Conservation (phyloP, 768 basidiomycete genomes). For the Podaxis sp. region DNA sequence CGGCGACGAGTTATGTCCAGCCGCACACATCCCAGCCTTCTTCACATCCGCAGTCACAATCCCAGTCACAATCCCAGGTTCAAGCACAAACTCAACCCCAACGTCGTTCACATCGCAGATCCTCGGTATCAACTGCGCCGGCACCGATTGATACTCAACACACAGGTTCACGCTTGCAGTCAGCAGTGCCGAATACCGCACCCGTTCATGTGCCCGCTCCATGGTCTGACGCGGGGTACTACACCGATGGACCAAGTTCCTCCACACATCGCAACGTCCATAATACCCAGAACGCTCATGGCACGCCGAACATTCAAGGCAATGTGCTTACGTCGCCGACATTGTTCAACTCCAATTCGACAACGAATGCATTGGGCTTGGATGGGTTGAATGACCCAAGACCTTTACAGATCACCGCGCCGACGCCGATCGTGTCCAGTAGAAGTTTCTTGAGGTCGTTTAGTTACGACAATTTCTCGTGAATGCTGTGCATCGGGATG, state of each 20-base stretch:
- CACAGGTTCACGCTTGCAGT: conserved; percentile 1
- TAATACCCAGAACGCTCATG: not conserved
- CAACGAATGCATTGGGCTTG: conserved; percentile 27
- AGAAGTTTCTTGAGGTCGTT: conserved; percentile 31
- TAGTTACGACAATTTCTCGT: conserved; percentile 23
- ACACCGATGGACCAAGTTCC: conserved; percentile 10
- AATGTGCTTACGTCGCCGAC: conserved; percentile 13
- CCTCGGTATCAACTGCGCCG: not conserved
- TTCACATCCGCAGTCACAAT: not conserved
- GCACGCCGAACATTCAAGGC: not conserved
- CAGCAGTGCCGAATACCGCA: conserved; percentile 1
- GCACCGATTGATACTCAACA: conserved; percentile 1
- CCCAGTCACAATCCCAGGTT: conserved; percentile 6
- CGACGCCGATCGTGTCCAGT: conserved; percentile 31
- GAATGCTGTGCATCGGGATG: not conserved
- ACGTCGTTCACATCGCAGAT: conserved; percentile 3
- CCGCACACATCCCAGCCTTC: conserved; percentile 13
- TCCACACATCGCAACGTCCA: not conserved
- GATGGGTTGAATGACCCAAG: conserved; percentile 17
- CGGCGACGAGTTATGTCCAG: conserved; percentile 17
- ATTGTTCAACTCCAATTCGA: conserved; percentile 27
- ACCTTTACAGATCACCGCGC: conserved; percentile 29
- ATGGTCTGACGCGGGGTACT: conserved; percentile 13
- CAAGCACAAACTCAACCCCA: conserved; percentile 13
- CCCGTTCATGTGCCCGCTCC: not conserved